Conservation (phyloP, 768 basidiomycete genomes). For the Lepiota subincarnata region DNA sequence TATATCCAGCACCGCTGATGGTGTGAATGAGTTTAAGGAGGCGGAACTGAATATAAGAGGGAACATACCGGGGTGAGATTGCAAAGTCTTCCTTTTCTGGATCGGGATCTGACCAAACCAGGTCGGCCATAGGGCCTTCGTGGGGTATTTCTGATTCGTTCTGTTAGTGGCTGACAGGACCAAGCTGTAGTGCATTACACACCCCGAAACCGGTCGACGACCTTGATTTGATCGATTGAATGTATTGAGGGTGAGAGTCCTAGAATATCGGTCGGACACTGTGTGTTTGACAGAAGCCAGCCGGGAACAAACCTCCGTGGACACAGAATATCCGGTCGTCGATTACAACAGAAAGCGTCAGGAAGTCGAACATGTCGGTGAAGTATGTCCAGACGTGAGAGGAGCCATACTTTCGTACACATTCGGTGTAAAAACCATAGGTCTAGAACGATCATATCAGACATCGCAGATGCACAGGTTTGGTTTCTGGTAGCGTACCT, state of each 20-base stretch:
- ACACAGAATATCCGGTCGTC: slow-evolving; percentile 99
- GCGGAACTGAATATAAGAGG: slow-evolving; percentile 14
- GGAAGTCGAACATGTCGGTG: slow-evolving; percentile 99
- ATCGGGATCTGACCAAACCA: slow-evolving; percentile 99
- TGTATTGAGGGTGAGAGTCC: slow-evolving; percentile 97
- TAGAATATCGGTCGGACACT: slow-evolving; percentile 26
- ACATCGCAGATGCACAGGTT: slow-evolving; percentile 13
- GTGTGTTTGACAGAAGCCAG: slow-evolving; percentile 10
- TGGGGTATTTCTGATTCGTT: slow-evolving; percentile 87
- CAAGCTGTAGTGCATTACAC: slow-evolving; percentile 15
- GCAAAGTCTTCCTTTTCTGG: slow-evolving; percentile 99
- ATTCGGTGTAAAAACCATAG: slow-evolving; percentile 99
- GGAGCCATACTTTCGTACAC: slow-evolving; percentile 93
- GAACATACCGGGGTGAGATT: slow-evolving; percentile 86
- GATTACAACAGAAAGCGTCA: slow-evolving; percentile 96
- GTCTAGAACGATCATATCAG: slow-evolving; percentile 54
- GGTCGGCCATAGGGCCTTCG: slow-evolving; percentile 99
- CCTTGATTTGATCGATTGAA: slow-evolving; percentile 99
- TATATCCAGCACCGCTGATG: slow-evolving; percentile 92
- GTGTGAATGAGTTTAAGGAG: slow-evolving; percentile 14
- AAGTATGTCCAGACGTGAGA: slow-evolving; percentile 99
- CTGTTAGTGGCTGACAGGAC: slow-evolving; percentile 17
- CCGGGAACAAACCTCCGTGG: slow-evolving; percentile 72
- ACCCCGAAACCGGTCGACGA: slow-evolving; percentile 98
- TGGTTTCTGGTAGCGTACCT: slow-evolving; percentile 53